phyloP scores from a whole-genome alignment of 2,329 filamentous ascomycete genomes.

The Fusarium odoratissimum region DNA sequence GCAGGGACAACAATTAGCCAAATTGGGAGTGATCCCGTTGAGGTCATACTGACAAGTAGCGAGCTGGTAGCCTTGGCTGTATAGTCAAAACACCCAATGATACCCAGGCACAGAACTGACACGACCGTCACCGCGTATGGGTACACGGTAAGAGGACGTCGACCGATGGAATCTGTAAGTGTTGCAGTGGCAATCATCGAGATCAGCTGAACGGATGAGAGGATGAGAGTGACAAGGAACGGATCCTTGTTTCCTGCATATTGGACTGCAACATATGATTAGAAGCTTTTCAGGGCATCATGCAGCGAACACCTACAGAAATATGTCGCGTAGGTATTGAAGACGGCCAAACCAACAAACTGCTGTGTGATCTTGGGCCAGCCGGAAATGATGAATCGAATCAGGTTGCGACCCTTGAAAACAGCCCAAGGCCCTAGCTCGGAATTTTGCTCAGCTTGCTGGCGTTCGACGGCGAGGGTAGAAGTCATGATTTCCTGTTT shows the following conservation, averaged over 20 bases:
- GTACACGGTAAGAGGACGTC: neutral
- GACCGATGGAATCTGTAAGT: neutral
- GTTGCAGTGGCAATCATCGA: neutral
- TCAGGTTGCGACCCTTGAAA: neutral
- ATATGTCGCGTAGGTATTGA: neutral
- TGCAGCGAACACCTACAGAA: neutral
- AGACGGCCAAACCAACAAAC: neutral
- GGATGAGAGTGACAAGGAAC: neutral
- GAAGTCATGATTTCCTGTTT: neutral
- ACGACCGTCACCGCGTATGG: neutral
- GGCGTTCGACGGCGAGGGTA: neutral
- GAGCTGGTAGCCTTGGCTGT: neutral
- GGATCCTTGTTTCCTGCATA: neutral
- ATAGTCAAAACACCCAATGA: neutral
- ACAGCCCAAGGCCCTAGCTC: neutral
- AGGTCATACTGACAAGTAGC: neutral
- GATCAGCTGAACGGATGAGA: neutral
- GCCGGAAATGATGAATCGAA: neutral
- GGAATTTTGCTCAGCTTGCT: neutral
- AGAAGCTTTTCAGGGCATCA: accelerated
- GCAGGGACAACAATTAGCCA: accelerated
- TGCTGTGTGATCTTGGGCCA: neutral
- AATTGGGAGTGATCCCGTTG: neutral
- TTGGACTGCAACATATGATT: neutral
- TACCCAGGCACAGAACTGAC: neutral